phyloP scores from a whole-genome alignment of 768 basidiomycete genomes.

The Pleurotus cornucopiae region DNA sequence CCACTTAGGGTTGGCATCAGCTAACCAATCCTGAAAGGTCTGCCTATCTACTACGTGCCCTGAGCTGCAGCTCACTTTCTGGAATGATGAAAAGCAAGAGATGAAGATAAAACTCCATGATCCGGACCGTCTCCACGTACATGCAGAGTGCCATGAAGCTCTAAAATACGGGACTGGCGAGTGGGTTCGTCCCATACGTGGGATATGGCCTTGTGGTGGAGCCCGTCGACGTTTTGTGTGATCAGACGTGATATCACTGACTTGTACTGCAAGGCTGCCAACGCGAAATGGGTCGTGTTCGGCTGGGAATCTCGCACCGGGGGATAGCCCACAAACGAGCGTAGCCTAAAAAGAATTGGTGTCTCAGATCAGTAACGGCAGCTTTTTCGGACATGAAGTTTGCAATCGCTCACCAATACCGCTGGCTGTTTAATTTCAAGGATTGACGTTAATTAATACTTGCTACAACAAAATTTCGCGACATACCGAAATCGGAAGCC shows the following conservation, averaged over 20 bases:
- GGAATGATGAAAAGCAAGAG: neutral
- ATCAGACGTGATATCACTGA: conserved; percentile 59
- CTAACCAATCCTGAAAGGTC: conserved; percentile 71
- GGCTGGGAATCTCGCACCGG: conserved; percentile 79
- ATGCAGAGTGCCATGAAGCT: conserved; percentile 87
- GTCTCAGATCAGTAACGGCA: conserved; percentile 12
- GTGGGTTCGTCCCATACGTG: conserved; percentile 33
- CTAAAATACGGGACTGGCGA: conserved; percentile 51
- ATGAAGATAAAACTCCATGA: conserved; percentile 15
- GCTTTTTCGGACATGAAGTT: conserved; percentile 13
- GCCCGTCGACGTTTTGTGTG: conserved; percentile 91
- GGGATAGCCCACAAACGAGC: conserved; percentile 82
- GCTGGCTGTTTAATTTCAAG: conserved; percentile 45
- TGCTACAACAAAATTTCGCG: neutral
- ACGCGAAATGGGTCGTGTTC: conserved; percentile 84
- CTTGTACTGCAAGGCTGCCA: conserved; percentile 78
- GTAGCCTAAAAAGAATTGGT: conserved; percentile 41
- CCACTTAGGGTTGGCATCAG: conserved; percentile 76
- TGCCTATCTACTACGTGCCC: conserved; percentile 68
- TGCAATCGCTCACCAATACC: conserved; percentile 60
- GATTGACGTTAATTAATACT: too few species aligned
- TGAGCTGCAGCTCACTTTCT: conserved; percentile 75
- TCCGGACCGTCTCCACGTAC: conserved; percentile 29
- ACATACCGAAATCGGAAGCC: conserved; percentile 69
- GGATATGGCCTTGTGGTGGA: conserved; percentile 78